Evolutionary conservation across 192 early-diverging fungal genomes (phyloP), one percentile per base, ranked within the genome.

Genomic region (Backusella macrospora): DNA sequence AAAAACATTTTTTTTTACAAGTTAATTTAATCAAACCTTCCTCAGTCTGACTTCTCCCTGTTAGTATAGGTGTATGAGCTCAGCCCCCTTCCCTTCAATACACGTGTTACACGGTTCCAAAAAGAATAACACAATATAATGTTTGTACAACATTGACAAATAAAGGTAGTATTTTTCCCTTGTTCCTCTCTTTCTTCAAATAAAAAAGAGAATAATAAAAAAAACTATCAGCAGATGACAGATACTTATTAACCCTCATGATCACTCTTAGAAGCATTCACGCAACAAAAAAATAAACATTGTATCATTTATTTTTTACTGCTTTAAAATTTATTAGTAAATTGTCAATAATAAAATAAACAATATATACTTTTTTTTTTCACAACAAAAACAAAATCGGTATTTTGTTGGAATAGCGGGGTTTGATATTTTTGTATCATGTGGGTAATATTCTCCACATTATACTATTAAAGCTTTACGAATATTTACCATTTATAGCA

Each of bases 211-310:
- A 59, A 23, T 23, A 59, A 23, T 23, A 59, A 49, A 49, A 59
- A 59, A 23, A 59, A 23, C 52, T 59, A 21, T 59, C 52, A 59
- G 52, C 52, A 59, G 52, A 59, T 59, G 52, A 59, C 52, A 59
- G 52, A 59, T 3, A 21, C 10, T 55, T 7, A 0, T 34, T 34
- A 34, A 34, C 18, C 12, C 52, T 59, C 52, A 59, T 26, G 52
- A 59, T 59, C 21, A 26, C 9, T 59, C 26, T 59, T 59, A 59
- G 52, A 59, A 18, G 49, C 49, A 21, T 21, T 55, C 49, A 26
- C 48, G 18, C 49, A 55, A 55, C 12, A 55, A 21, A 59, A 21
- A 59, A 26, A 59, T 23, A 59, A 26, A 26, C 0, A 59, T 59
- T 21, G 9, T 4, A 13, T 59, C 3, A 23, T 55, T 55, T 55